Base-by-base conservation (phyloP, 2,329 filamentous ascomycete species). In the Cladophialophora immunda region DNA sequence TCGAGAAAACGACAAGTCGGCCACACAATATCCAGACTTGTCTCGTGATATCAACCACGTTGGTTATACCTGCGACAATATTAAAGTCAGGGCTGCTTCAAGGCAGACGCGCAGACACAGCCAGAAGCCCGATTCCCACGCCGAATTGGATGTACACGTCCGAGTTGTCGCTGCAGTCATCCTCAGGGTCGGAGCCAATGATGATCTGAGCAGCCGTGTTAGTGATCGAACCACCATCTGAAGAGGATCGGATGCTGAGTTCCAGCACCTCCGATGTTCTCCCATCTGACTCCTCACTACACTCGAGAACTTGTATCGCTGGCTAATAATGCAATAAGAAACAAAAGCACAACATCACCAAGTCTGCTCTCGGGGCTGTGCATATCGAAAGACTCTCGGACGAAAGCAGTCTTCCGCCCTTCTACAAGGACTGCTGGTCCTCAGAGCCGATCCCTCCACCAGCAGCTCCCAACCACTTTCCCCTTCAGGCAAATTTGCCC, bases 401-500 rank as follows among this genome's bases (percentile, higher is more conserved):
- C 45, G 11, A 50, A 25, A 3, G 45, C 45, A 50, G 45, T 11
- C 45, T 13, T 50, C 45, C 45, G 19, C n/a, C 38, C 17, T 50
- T 9, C 19, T 27, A 19, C n/a, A n/a, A n/a, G n/a, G n/a, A n/a
- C 5, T 50, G 22, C 45, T 27, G 22, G 45, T 2, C 19, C 13
- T 27, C 45, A 50, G 45, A 50, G 19, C 13, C 45, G 19, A 50
- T 15, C 9, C 45, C 11, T 15, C 45, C 57, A 30, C 34, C 6
- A 36, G 25, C 56, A 29, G 5, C 41, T 30, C 27, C 36, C 56
- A 58, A 9, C n/a, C 41, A 59, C 25, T 3, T 22, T 50, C 57
- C 38, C 7, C 29, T 59, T 50, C 38, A 50, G 41, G 57, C 57
- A 50, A 50, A 5, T 50, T 59, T 29, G 57, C 50, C 25, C 11